A percentile compares a stretch with the other conserved stretches of the same genome.
These are phyloP conservation scores for Cutaneotrichosporon dermatis DNA, from an alignment of 1,284 basidiomycete genomes.

Conservation along the genomic window DNA sequence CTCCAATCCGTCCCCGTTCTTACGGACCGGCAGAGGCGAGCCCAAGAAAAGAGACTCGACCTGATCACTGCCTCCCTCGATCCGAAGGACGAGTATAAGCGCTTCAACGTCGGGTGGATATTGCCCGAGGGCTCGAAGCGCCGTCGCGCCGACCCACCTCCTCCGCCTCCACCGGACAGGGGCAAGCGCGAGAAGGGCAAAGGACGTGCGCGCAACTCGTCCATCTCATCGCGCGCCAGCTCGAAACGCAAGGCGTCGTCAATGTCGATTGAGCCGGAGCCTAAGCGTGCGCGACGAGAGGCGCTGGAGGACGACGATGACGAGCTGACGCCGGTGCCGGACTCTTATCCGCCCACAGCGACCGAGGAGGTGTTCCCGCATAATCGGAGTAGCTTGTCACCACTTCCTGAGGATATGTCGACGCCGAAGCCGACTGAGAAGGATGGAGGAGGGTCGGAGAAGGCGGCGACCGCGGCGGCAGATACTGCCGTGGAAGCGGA, in stretches of 20 bases:
- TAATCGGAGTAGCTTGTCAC: neutral
- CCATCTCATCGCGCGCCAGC: neutral
- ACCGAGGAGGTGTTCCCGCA: neutral
- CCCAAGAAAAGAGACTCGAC: slow-evolving; percentile 34
- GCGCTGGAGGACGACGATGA: slow-evolving; percentile 22
- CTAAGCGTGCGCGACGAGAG: slow-evolving; percentile 8
- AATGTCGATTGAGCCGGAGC: slow-evolving; percentile 19
- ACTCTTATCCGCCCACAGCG: neutral
- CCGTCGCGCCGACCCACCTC: slow-evolving; percentile 3
- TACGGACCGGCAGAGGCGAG: slow-evolving; percentile 48
- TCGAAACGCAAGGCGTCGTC: slow-evolving; percentile 5
- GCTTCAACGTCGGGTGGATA: slow-evolving; percentile 87
- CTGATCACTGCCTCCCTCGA: slow-evolving; percentile 64
- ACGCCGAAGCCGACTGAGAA: neutral
- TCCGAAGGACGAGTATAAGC: slow-evolving; percentile 66
- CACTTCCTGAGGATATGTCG: neutral
- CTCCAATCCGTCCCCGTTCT: slow-evolving; percentile 29
- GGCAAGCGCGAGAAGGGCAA: neutral
- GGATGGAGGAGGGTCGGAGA: neutral
- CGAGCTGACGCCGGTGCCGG: slow-evolving; percentile 16
- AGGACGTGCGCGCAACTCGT: neutral
- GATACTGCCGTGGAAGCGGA: neutral
- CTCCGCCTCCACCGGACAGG: neutral
- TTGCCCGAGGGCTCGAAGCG: slow-evolving; percentile 66
- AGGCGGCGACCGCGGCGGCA: neutral